Evolutionary conservation across 768 basidiomycete genomes (phyloP).

Genomic region (Trametopsis cervina): DNA sequence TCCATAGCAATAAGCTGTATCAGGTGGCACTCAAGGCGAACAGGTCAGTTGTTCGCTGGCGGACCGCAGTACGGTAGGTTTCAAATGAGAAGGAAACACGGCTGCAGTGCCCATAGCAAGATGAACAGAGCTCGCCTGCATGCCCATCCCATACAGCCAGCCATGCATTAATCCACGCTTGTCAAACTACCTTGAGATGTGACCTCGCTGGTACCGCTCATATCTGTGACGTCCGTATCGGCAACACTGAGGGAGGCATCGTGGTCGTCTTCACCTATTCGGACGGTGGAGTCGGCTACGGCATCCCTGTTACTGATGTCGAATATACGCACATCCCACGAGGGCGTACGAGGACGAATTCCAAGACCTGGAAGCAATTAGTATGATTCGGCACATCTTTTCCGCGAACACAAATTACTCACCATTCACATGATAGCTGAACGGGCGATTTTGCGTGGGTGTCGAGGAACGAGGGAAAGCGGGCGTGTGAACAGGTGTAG

Average conservation of each 20-base stretch:
- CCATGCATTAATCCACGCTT: conserved; percentile 34
- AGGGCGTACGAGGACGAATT: conserved; percentile 21
- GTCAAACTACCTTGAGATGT: conserved; percentile 38
- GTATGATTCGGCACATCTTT: conserved; percentile 10
- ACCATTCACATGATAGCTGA: conserved; percentile 41
- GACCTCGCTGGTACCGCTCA: conserved; percentile 27
- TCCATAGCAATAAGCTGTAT: too few relatives aligned
- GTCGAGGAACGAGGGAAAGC: conserved; percentile 20
- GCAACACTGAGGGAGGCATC: conserved; percentile 29
- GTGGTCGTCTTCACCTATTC: conserved; percentile 19
- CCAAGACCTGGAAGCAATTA: conserved; percentile 17
- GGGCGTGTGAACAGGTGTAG: conserved; percentile 8
- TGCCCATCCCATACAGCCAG: too few relatives aligned
- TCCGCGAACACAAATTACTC: conserved; percentile 36
- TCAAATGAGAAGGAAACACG: too few relatives aligned
- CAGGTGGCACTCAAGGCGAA: too few relatives aligned
- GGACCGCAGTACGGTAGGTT: too few relatives aligned
- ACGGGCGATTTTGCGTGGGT: conserved; percentile 26
- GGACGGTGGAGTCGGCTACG: background rate
- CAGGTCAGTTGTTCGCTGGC: too few relatives aligned
- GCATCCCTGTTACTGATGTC: conserved; percentile 3
- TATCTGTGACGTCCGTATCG: conserved; percentile 32
- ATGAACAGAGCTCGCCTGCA: too few relatives aligned
- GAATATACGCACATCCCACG: conserved; percentile 20
- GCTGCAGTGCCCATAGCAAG: too few relatives aligned